phyloP scores from a whole-genome alignment of 495 filamentous ascomycete genomes.

The Daldinia vernicosa region DNA sequence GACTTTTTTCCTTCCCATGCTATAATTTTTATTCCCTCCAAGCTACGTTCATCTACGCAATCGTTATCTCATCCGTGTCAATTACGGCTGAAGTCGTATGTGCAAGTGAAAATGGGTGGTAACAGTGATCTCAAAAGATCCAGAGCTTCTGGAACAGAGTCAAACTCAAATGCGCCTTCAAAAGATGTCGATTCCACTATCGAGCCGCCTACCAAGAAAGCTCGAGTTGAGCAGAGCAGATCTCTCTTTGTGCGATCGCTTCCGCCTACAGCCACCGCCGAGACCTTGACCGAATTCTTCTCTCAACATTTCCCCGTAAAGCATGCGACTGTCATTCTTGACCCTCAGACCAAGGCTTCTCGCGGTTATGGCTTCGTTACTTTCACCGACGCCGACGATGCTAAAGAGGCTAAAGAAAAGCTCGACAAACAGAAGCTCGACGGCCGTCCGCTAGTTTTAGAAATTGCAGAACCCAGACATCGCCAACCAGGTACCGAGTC shows the following conservation, averaged over 20 bases:
- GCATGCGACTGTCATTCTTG: conserved; percentile 86
- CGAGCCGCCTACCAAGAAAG: conserved; percentile 54
- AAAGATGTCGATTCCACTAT: conserved; percentile 28
- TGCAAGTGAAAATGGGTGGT: conserved; percentile 45
- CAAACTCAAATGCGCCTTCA: conserved; percentile 37
- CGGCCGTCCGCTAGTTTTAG: conserved; percentile 82
- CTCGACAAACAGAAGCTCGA: conserved; percentile 77
- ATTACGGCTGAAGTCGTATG: background rate
- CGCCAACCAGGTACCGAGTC: conserved; percentile 64
- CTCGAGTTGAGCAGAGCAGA: conserved; percentile 60
- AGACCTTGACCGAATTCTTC: conserved; percentile 84
- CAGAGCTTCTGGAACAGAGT: conserved; percentile 23
- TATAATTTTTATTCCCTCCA: conserved; percentile 7
- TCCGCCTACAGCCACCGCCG: conserved; percentile 78
- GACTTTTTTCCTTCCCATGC: conserved; percentile 3
- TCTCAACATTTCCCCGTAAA: conserved; percentile 94
- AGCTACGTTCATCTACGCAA: background rate
- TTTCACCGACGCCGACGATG: conserved; percentile 92
- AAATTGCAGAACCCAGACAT: conserved; percentile 85
- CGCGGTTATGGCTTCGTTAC: conserved; percentile 97
- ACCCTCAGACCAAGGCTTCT: conserved; percentile 81
- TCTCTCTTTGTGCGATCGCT: conserved; percentile 93
- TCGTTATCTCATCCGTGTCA: background rate
- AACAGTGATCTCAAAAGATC: conserved; percentile 49
- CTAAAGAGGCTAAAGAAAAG: conserved; percentile 77